Conservation (phyloP, 1,284 basidiomycete species). For the Omphalotus olearius region DNA sequence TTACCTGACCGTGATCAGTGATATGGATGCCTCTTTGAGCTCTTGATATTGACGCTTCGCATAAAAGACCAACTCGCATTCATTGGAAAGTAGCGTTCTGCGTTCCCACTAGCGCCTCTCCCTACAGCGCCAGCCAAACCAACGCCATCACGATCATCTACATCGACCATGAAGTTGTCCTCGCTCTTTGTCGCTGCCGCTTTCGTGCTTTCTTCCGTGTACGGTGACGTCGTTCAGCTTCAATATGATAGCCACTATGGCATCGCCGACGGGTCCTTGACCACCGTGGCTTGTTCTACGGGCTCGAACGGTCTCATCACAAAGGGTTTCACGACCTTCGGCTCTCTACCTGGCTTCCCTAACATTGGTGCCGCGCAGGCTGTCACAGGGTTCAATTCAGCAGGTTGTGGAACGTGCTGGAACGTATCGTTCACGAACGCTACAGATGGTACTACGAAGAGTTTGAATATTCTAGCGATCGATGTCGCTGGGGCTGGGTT, state of each 20-base stretch:
- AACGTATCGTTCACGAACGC: constrained; percentile 35
- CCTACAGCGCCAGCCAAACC: neutral
- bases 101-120: neutral
- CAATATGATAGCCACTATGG: constrained; percentile 42
- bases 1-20: neutral
- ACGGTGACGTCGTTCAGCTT: constrained; percentile 29
- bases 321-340: constrained; percentile 36
- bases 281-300: constrained; percentile 45
- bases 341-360: constrained; percentile 37
- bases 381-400: constrained; percentile 39
- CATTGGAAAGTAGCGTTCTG: neutral
- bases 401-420: constrained; percentile 49
- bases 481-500: constrained; percentile 35
- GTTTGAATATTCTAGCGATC: constrained; percentile 34
- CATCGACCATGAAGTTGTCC: constrained; percentile 25
- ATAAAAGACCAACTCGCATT: neutral
- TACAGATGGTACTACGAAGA: constrained; percentile 24
- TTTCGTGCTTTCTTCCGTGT: constrained; percentile 18
- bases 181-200: constrained; percentile 19
- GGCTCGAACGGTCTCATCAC: constrained; percentile 44
- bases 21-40: neutral
- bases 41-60: neutral
- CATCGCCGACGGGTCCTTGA: constrained; percentile 23
- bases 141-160: neutral
- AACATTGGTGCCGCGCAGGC: constrained; percentile 38